A percentile compares a stretch with the other conserved stretches of the same genome.
These are phyloP conservation scores for Oryza glumipatula DNA, from an alignment of 176 grass and related monocot species.

Conservation along the genomic window DNA sequence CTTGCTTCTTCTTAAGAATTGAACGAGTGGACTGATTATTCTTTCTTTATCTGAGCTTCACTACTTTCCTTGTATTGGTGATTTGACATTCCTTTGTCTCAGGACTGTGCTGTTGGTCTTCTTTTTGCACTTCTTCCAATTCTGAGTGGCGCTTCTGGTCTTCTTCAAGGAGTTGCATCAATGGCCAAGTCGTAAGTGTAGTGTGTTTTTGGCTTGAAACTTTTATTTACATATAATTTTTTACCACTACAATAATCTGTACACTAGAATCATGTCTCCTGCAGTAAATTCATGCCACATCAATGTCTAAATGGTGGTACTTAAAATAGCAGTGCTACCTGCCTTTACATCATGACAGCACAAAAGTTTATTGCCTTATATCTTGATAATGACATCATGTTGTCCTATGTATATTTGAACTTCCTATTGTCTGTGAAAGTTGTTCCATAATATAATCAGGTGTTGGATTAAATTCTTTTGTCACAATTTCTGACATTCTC, in stretches of 20 bases:
- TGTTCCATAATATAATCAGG: constrained; percentile 29
- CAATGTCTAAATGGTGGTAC: neutral
- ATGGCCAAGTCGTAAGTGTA: constrained; percentile 84
- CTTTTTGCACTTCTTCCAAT: constrained; percentile 98
- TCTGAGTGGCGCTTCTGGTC: constrained; percentile 84
- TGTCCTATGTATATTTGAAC: constrained; percentile 12
- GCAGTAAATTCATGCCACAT: neutral
- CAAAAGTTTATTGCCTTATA: constrained; percentile 10
- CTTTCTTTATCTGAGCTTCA: neutral
- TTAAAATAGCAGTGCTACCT: constrained; percentile 2
- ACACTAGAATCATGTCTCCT: neutral
- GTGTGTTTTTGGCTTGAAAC: constrained; percentile 10
- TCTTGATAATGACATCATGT: constrained; percentile 5
- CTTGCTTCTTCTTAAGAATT: constrained; percentile 4
- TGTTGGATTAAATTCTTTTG: constrained; percentile 30
- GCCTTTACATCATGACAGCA: neutral
- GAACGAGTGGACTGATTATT: neutral
- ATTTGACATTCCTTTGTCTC: constrained; percentile 24
- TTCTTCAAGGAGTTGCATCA: constrained; percentile 92
- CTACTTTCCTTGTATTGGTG: constrained; percentile 21
- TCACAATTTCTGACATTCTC: constrained; percentile 40
- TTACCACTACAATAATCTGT: constrained; percentile 18
- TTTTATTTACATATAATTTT: constrained; percentile 24
- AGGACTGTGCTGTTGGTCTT: constrained; percentile 99
- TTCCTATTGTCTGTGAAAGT: neutral